Evolutionary conservation across 805 yeast species (phyloP).

Genomic region (Peterozyma xylosa): DNA sequence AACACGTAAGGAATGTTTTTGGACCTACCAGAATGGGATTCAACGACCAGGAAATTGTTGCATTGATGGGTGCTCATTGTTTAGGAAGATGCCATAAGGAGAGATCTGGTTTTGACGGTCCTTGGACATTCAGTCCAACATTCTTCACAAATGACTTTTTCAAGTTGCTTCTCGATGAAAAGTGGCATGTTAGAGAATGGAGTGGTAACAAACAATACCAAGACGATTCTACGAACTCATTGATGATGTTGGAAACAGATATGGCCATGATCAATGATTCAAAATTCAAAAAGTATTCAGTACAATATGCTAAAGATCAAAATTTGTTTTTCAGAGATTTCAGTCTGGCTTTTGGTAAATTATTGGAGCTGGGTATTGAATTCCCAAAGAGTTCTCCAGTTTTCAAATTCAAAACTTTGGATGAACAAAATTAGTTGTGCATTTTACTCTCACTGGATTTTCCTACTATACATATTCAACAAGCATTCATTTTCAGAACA

Average conservation of each 20-base stretch:
- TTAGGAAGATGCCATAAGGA: constrained; percentile 40
- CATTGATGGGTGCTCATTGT: constrained; percentile 40
- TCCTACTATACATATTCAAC: no score
- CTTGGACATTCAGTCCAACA: constrained; percentile 83
- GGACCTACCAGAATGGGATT: constrained; percentile 33
- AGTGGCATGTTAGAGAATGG: constrained; percentile 57
- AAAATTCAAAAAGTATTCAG: constrained; percentile 35
- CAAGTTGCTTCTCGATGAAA: constrained; percentile 41
- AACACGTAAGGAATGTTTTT: constrained; percentile 38
- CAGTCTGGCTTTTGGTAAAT: constrained; percentile 33
- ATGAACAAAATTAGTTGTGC: constrained; percentile 44
- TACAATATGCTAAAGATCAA: constrained; percentile 41
- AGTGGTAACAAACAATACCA: constrained; percentile 56
- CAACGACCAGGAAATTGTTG: constrained; percentile 37
- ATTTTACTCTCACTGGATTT: background rate
- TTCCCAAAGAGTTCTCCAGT: constrained; percentile 43
- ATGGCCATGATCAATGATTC: constrained; percentile 42
- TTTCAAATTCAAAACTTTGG: constrained; percentile 57
- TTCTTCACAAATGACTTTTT: constrained; percentile 69
- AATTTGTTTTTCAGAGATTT: constrained; percentile 43
- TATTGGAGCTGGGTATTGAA: constrained; percentile 67
- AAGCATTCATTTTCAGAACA: no score
- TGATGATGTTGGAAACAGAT: constrained; percentile 58
- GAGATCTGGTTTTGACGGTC: constrained; percentile 78
- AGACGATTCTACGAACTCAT: constrained; percentile 45